These are phyloP conservation scores for Cerrena zonata DNA, from an alignment of 1,284 basidiomycete genomes.

Conservation along the genomic window DNA sequence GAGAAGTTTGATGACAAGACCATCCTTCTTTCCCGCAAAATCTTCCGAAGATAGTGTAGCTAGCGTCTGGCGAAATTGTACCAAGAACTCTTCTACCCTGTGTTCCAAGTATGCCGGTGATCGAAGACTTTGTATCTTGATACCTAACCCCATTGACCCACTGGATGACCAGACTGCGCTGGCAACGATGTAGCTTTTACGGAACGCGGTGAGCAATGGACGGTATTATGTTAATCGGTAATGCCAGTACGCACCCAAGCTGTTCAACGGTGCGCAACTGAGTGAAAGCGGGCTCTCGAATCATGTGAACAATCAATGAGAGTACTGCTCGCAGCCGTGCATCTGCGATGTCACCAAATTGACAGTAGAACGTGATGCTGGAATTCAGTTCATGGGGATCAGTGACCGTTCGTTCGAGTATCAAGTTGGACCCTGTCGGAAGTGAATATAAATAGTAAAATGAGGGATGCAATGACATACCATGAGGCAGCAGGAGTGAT, in stretches of 20 bases:
- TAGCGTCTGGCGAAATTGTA: constrained; percentile 17
- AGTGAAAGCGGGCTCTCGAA: constrained; percentile 25
- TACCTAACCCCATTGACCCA: constrained; percentile 21
- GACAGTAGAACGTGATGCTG: constrained; percentile 24
- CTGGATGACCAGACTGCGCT: constrained; percentile 16
- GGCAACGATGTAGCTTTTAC: constrained; percentile 23
- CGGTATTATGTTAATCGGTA: neutral
- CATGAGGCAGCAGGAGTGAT: constrained; percentile 19
- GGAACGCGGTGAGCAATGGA: neutral
- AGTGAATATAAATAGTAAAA: neutral
- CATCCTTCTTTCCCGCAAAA: constrained; percentile 21
- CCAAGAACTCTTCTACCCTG: constrained; percentile 25
- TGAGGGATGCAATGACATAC: constrained; percentile 8
- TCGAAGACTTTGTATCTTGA: constrained; percentile 25
- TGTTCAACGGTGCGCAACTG: constrained; percentile 27
- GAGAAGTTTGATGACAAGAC: constrained; percentile 23
- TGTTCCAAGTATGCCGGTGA: constrained; percentile 22
- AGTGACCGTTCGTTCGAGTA: constrained; percentile 17
- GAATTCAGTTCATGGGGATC: constrained; percentile 25
- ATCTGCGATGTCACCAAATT: constrained; percentile 24
- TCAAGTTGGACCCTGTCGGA: constrained; percentile 19
- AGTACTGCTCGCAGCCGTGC: constrained; percentile 16
- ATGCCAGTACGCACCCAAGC: constrained; percentile 21
- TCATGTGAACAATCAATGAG: constrained; percentile 21
- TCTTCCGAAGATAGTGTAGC: constrained; percentile 15